Base-by-base conservation (phyloP, 208 protist species). In the Leishmania major region DNA sequence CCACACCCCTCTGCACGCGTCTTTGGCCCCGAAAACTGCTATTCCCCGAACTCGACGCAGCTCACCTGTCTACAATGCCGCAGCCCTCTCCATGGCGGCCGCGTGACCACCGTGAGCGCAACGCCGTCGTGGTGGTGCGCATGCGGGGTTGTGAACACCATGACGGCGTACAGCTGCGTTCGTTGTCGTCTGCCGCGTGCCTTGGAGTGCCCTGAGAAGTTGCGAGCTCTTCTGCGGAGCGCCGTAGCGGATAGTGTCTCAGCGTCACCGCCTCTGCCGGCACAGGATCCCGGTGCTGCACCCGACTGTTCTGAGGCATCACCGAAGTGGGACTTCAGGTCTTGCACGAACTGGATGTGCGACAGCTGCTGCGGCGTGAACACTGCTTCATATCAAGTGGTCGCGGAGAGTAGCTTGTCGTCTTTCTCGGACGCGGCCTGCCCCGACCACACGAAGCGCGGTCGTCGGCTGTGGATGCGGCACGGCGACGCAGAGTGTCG, bases 301-400 rank as follows among this genome's bases (percentile, higher is more conserved):
- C 8, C 43, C 43, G 4, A 31, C n/a, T 31, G 17, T 37, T 19
- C 69, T 53, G 28, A 45, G 5, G 22, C 43, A 2, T 31, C 25
- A 19, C 70, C 70, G 28, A 35, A 22, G 57, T 95, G 89, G 88
- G 93, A 96, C 80, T 89, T 94, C 49, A 66, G 75, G 37, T 77
- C 62, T 2, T 88, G 90, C 81, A 94, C 91, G 51, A 90, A 88
- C 78, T 96, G 93, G 92, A 85, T 89, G 69, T 96, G 93, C 57
- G 89, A 91, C 79, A 66, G 78, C n/a, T 96, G 93, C 78, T 85
- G 88, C 37, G 83, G 87, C 35, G 83, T 96, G 22, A 96, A 96
- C 75, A 86, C 67, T 62, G 90, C 92, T 15, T 90, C 91, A 2
- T 87, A 90, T 72, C 80, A 94, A 37, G 87, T 93, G 1, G 79